These are phyloP conservation scores for Dichotomocladium elegans DNA, from an alignment of 371 early-diverging fungal genomes.

Conservation along the genomic window DNA sequence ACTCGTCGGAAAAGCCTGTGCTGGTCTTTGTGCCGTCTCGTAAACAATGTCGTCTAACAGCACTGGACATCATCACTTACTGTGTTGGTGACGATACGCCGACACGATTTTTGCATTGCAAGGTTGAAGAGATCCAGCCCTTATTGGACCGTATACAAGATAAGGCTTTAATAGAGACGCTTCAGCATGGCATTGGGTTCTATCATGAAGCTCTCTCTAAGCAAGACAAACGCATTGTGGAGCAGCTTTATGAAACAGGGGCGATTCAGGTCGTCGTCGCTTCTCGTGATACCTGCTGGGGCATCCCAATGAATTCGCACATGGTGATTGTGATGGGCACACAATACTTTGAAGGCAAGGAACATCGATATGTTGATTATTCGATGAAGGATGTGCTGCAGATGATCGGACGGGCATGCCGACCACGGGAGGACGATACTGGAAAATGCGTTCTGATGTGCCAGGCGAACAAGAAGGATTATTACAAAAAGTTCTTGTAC, in stretches of 20 bases:
- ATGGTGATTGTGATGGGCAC: slow-evolving; percentile 96
- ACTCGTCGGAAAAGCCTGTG: slow-evolving; percentile 63
- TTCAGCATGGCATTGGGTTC: slow-evolving; percentile 85
- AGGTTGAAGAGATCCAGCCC: slow-evolving; percentile 59
- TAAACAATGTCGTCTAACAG: slow-evolving; percentile 88
- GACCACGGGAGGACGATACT: slow-evolving; percentile 63
- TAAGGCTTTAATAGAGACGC: slow-evolving; percentile 62
- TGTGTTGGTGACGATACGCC: slow-evolving; percentile 70
- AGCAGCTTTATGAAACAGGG: slow-evolving; percentile 70
- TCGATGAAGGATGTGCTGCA: slow-evolving; percentile 91
- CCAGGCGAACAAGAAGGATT: slow-evolving; percentile 88
- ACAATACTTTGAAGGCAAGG: slow-evolving; percentile 89
- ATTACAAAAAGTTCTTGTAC: slow-evolving; percentile 93
- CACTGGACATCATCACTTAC: slow-evolving; percentile 77
- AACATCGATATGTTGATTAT: slow-evolving; percentile 94
- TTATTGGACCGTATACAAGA: slow-evolving; percentile 69
- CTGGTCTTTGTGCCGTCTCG: slow-evolving; percentile 91
- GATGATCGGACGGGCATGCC: slow-evolving; percentile 93
- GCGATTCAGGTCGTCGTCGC: slow-evolving; percentile 92
- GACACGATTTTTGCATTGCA: slow-evolving; percentile 71
- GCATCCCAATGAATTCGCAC: slow-evolving; percentile 72
- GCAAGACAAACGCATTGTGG: slow-evolving; percentile 71
- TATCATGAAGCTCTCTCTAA: slow-evolving; percentile 85
- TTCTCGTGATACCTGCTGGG: slow-evolving; percentile 90
- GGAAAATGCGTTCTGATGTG: slow-evolving; percentile 93